Conservation (phyloP, 2,329 filamentous ascomycete species). For the Stagonosporopsis tanaceti region DNA sequence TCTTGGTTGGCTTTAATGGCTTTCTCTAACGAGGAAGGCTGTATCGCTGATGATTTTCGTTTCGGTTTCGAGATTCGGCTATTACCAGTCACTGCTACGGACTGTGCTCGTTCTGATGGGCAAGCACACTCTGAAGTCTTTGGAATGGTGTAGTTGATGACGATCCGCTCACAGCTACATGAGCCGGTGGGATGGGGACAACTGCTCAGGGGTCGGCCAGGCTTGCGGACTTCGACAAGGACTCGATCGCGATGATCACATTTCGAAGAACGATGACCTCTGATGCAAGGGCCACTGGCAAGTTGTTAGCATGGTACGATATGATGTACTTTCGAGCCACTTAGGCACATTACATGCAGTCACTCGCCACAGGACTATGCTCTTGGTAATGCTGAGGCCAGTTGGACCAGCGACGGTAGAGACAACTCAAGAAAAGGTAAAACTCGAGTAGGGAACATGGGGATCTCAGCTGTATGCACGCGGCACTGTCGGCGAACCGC, state of each 20-base stretch:
- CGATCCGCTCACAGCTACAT: conserved; percentile 70
- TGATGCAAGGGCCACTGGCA: conserved; percentile 74
- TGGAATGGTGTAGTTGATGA: conserved; percentile 56
- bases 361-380: background rate
- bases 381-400: background rate
- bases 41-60: conserved; percentile 41
- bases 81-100: conserved; percentile 32
- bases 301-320: conserved; percentile 20
- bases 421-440: too few species aligned
- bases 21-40: conserved; percentile 41
- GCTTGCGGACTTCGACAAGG: conserved; percentile 75
- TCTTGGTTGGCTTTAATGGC: conserved; percentile 46
- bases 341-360: background rate
- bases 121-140: conserved; percentile 52
- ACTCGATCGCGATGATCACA: conserved; percentile 74
- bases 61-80: conserved; percentile 46
- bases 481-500: background rate
- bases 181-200: conserved; percentile 72
- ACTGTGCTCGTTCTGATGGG: conserved; percentile 41
- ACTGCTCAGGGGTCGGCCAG: conserved; percentile 72
- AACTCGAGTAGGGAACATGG: background rate
- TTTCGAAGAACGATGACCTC: conserved; percentile 78
- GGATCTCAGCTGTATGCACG: background rate
- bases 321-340: background rate
- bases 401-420: background rate